Evolutionary conservation across 129 eudicot species (phyloP).

Genomic region (Scalesia atractyloides): DNA sequence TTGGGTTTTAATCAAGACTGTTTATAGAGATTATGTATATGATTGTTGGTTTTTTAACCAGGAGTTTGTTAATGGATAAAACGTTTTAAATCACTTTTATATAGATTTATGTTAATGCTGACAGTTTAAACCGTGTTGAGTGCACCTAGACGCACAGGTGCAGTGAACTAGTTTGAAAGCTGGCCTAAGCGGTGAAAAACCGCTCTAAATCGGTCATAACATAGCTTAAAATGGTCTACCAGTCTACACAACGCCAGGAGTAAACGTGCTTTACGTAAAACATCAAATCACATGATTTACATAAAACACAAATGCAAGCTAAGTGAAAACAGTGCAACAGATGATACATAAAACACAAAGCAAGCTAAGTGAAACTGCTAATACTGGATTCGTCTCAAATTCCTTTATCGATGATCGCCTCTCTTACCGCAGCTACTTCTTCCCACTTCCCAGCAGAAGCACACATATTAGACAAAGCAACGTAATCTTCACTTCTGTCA

Average conservation of each 20-base stretch:
- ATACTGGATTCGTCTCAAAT: slow-evolving; percentile 40
- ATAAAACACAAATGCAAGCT: slow-evolving; percentile 1
- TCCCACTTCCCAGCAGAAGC: slow-evolving; percentile 58
- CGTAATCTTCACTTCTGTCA: slow-evolving; percentile 42
- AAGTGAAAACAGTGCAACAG: slow-evolving; percentile 38
- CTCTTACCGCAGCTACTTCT: slow-evolving; percentile 47
- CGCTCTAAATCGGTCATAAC: no score
- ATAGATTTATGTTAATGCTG: background rate
- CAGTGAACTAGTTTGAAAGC: no score
- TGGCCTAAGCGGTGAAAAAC: no score
- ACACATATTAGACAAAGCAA: slow-evolving; percentile 53
- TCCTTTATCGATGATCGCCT: slow-evolving; percentile 36
- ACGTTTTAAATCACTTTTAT: background rate
- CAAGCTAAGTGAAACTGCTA: slow-evolving; percentile 36
- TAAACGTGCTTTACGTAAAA: background rate
- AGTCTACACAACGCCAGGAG: background rate
- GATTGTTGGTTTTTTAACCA: slow-evolving; percentile 2
- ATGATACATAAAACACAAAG: background rate
- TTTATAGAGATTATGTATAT: slow-evolving; percentile 10
- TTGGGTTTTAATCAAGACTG: slow-evolving; percentile 7
- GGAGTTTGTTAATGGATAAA: background rate
- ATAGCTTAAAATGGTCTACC: no score
- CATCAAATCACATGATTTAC: background rate
- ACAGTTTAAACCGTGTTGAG: no score
- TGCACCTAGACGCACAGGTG: no score